These are phyloP conservation scores for Breynia disticha DNA, from an alignment of 441 rosid species.

Conservation along the genomic window DNA sequence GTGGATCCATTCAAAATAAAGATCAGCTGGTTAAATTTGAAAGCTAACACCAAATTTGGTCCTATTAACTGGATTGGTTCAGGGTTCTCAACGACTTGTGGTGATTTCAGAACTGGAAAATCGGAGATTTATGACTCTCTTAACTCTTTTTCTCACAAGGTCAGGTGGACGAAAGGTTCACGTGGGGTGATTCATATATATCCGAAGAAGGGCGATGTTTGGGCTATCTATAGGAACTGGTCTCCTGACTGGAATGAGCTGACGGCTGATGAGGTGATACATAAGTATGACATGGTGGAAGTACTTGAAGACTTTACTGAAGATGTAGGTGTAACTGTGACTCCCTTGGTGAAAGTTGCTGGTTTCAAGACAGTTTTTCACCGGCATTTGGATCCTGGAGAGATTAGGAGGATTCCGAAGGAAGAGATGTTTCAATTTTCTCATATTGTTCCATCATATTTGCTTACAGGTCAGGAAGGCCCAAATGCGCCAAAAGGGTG, in stretches of 20 bases:
- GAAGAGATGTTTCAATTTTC: constrained; percentile 26
- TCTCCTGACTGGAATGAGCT: constrained; percentile 34
- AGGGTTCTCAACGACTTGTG: constrained; percentile 31
- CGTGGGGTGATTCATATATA: constrained; percentile 27
- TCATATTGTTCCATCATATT: constrained; percentile 27
- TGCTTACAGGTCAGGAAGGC: constrained; percentile 34
- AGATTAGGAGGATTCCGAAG: constrained; percentile 22
- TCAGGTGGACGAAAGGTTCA: constrained; percentile 29
- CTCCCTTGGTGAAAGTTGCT: constrained; percentile 33
- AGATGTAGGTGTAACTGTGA: constrained; percentile 21
- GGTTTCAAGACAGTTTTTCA: constrained; percentile 36
- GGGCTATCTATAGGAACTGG: constrained; percentile 42
- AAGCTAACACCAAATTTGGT: constrained; percentile 23
- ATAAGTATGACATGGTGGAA: constrained; percentile 34
- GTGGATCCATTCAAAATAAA: constrained; percentile 15
- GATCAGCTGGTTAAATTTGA: constrained; percentile 25
- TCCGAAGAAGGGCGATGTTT: constrained; percentile 33
- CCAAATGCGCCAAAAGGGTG: constrained; percentile 33
- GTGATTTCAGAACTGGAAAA: constrained; percentile 31
- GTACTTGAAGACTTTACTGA: constrained; percentile 33
- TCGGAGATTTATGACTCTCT: constrained; percentile 21
- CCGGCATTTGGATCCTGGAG: constrained; percentile 24
- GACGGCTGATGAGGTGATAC: constrained; percentile 26
- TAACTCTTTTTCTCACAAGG: constrained; percentile 33
- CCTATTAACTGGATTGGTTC: constrained; percentile 29